phyloP scores from a whole-genome alignment of 2,329 filamentous ascomycete genomes.

The Aspergillus latus region DNA sequence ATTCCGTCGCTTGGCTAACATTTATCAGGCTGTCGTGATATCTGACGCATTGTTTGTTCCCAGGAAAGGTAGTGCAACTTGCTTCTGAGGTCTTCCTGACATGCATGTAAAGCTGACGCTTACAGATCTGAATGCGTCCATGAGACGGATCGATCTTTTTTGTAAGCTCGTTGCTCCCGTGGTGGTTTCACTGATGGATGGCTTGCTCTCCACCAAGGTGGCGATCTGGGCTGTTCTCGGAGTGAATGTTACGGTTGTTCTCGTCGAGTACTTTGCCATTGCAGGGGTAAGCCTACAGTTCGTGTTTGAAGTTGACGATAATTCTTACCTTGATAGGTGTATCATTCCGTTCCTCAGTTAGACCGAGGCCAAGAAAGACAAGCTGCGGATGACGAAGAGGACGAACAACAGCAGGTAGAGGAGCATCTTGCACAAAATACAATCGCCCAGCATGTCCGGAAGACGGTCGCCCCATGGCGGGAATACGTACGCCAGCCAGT shows the following conservation, averaged over 20 bases:
- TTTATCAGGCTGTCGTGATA: conserved; percentile 31
- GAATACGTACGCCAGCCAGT: conserved; percentile 31
- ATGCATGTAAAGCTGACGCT: neutral
- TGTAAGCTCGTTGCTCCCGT: conserved; percentile 59
- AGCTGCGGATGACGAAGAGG: conserved; percentile 1
- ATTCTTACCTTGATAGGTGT: conserved; percentile 15
- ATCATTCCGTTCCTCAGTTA: conserved; percentile 23
- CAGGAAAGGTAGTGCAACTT: conserved; percentile 40
- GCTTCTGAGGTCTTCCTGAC: neutral
- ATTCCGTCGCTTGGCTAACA: conserved; percentile 1
- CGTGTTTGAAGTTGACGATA: neutral
- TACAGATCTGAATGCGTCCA: conserved; percentile 51
- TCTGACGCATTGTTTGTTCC: conserved; percentile 37
- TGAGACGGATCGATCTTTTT: conserved; percentile 58
- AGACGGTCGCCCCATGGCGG: conserved; percentile 23
- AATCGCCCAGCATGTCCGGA: conserved; percentile 21
- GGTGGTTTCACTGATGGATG: conserved; percentile 50
- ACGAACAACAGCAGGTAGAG: neutral
- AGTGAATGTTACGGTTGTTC: conserved; percentile 45
- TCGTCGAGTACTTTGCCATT: conserved; percentile 44
- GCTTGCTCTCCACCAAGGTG: conserved; percentile 41
- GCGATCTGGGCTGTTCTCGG: conserved; percentile 50
- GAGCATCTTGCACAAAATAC: neutral
- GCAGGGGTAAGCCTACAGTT: conserved; percentile 27
- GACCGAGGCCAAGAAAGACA: conserved; percentile 5